Evolutionary conservation across 2,329 filamentous ascomycete genomes (phyloP), one percentile per base, ranked within the genome.

Genomic region (Pseudodiploospora longispora): DNA sequence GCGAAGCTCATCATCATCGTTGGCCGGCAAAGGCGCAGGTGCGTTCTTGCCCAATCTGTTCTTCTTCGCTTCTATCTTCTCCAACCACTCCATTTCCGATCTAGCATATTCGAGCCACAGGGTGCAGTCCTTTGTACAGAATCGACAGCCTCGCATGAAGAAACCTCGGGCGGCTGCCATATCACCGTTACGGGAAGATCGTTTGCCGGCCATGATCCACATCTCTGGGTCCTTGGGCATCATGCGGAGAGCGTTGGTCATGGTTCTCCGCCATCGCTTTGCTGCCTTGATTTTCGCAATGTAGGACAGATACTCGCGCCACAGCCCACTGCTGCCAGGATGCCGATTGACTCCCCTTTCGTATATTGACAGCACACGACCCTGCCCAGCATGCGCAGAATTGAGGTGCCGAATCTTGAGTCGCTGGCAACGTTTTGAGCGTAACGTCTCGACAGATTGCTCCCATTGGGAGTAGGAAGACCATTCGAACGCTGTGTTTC

Each of bases 41-140:
- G 30, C 31, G 12, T 45, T 65, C 62, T 32, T 62, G 61, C 1
- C 56, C 56, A 10, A 59, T 56, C 58, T 85, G 40, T 79, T 75
- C 32, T 74, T 81, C 61, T 88, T 79, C 48, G 79, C 80, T 47
- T 86, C 81, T 58, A 97, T 80, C 67, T 86, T 89, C 41, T 78
- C 80, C 44, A 97, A 73, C 72, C 95, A 97, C 50, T 93, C 83
- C 80, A 95, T 88, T 71, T 98, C 93, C 58, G 91, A 75, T 59
- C 86, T 83, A 6, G 86, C 85, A 60, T 96, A 97, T 66, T 95
- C 87, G 31, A 95, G 61, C 89, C 91, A 98, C 41, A 98, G 64
- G 12, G 72, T 71, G 50, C 74, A 79, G 38, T 85, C 83, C 40
- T 71, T 78, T 41, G 83, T 87, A 68, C 90, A 96, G 64, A 98